phyloP scores from a whole-genome alignment of 2,329 filamentous ascomycete genomes.

The Pseudogymnoascus sp. region DNA sequence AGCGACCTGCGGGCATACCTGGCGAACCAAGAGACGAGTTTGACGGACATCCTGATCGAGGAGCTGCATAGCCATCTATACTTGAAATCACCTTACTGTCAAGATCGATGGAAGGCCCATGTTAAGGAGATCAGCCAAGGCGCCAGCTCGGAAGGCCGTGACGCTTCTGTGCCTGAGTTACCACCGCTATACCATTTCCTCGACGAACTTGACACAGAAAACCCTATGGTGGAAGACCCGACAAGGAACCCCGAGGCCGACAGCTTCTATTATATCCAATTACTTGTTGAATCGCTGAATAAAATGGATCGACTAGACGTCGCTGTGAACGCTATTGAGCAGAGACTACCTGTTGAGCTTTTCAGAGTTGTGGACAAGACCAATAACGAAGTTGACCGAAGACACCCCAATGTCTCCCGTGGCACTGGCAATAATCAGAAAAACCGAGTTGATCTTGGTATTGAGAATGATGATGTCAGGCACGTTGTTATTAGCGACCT shows the following conservation, averaged over 20 bases:
- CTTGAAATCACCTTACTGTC: constrained; percentile 94
- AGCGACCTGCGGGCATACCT: constrained; percentile 82
- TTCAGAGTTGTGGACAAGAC: constrained; percentile 93
- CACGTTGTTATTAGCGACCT: constrained; percentile 86
- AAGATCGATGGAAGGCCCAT: constrained; percentile 87
- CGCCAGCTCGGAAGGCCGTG: constrained; percentile 33
- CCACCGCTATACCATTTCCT: constrained; percentile 54
- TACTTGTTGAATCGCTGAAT: constrained; percentile 84
- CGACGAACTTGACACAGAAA: constrained; percentile 55
- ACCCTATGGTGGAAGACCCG: constrained; percentile 71
- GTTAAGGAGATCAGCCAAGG: constrained; percentile 56
- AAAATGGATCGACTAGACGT: constrained; percentile 80
- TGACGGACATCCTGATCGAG: constrained; percentile 95
- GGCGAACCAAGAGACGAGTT: constrained; percentile 81
- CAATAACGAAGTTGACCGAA: constrained; percentile 86
- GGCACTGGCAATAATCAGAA: constrained; percentile 45
- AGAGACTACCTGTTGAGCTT: constrained; percentile 86
- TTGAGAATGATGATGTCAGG: constrained; percentile 67
- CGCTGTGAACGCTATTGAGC: constrained; percentile 84
- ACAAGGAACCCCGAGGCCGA: constrained; percentile 92
- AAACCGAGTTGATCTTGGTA: constrained; percentile 57
- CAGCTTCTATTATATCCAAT: constrained; percentile 85
- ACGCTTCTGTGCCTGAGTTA: constrained; percentile 38
- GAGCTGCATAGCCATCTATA: constrained; percentile 96
- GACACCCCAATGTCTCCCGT: constrained; percentile 76